Conservation (phyloP, 202 grass and related monocot genomes). For the Zizania palustris region DNA sequence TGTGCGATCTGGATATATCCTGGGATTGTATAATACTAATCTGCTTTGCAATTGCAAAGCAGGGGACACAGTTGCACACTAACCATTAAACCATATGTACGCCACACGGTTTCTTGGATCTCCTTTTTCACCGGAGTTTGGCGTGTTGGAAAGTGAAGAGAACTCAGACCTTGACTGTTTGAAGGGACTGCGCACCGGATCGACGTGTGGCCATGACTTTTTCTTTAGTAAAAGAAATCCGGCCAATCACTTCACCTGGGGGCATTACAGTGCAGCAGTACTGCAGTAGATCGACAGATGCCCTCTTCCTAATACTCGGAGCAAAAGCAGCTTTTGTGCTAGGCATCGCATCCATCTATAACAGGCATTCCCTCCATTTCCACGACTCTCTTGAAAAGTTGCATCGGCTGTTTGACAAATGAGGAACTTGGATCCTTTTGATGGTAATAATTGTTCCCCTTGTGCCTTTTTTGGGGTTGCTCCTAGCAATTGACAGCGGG, state of each 20-base stretch:
- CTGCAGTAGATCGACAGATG: not conserved
- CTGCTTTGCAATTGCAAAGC: not conserved
- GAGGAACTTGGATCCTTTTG: not conserved
- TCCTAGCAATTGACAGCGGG: conserved; percentile 1
- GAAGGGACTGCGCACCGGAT: not conserved
- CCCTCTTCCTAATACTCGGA: conserved; percentile 11
- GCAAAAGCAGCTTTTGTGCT: conserved; percentile 7
- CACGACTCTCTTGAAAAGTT: not conserved
- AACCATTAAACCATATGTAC: not conserved
- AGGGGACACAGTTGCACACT: conserved; percentile 2
- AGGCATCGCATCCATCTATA: conserved; percentile 10
- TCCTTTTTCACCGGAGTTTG: not conserved
- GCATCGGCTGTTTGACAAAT: not conserved
- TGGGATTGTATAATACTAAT: not conserved
- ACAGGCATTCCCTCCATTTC: not conserved
- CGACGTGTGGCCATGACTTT: conserved; percentile 28
- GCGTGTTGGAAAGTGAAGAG: conserved; percentile 21
- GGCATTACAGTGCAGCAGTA: conserved; percentile 10
- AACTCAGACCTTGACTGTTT: conserved; percentile 11
- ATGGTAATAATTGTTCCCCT: conserved; percentile 2
- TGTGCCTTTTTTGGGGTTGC: not conserved
- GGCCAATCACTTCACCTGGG: not conserved
- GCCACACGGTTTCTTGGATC: conserved; percentile 25
- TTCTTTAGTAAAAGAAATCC: not conserved
- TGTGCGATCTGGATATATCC: conserved; percentile 26